Evolutionary conservation across 148 eudicot species (phyloP), one percentile per base, ranked within the genome.

Genomic region (Rhododendron mucronatum): DNA sequence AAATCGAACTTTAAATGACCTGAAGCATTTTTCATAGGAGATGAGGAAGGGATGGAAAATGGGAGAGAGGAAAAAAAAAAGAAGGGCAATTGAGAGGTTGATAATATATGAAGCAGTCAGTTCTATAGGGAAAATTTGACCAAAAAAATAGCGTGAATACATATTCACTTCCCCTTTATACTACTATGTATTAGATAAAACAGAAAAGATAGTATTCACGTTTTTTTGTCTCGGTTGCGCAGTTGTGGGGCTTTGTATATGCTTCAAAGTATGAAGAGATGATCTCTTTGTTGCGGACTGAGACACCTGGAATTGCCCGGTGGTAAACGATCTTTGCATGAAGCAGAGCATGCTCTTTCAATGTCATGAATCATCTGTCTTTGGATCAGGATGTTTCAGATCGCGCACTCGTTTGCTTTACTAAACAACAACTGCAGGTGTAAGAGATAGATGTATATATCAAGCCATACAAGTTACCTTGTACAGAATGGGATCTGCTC

Each of bases 201-300:
- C 37, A 69, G 75, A 69, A 28, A 69, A 26, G 37, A 69, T 13
- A 69, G 45, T 5, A 74, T 14, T 53, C 14, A n/a, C n/a, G 1
- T 80, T 26, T n/a, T 1, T 79, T 39, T 45, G 55, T 73, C 35
- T 50, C 35, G 47, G 26, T 82, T 61, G 14, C 91, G 91, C 95
- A 96, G 99, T 83, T 96, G 85, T 96, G 99, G 99, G 98, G 97
- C 53, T 96, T 96, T 83, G 98, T 93, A 45, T 92, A 96, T 90
- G 91, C 98, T 87, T 95, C 99, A 23, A 91, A 88, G 88, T 96
- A 91, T 18, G 95, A 95, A 78, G 98, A 95, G 89, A 85, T 89
- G 86, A 86, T 96, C 74, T 89, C 97, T 82, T 59, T 86, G 80
- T 89, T 92, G 90, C 91, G 92, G 87, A 90, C 92, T 83, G 97